Evolutionary conservation across 169 alveolate species (phyloP).

Genomic region (Perkinsus chesapeaki): DNA sequence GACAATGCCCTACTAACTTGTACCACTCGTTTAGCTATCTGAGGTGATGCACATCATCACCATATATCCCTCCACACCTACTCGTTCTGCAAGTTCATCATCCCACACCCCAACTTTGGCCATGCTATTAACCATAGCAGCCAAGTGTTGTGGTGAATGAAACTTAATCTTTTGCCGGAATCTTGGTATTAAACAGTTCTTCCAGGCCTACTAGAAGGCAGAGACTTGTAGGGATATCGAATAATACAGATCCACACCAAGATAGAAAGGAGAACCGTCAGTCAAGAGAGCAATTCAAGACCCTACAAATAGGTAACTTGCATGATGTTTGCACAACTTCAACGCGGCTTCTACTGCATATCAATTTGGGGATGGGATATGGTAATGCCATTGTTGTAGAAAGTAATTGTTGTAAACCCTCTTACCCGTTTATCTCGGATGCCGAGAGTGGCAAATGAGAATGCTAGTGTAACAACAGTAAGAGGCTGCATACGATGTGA

Average conservation of each 20-base stretch:
- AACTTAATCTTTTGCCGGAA: not conserved
- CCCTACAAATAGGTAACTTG: no score
- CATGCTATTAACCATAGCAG: not conserved
- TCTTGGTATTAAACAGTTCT: not conserved
- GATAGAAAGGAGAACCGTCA: no score
- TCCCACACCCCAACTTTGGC: not conserved
- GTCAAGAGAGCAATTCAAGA: no score
- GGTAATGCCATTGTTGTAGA: no score
- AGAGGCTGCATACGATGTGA: not conserved
- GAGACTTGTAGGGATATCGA: no score
- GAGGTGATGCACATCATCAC: not conserved
- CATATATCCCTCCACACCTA: not conserved
- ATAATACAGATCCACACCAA: no score
- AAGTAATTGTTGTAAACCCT: not conserved
- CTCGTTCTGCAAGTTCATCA: not conserved
- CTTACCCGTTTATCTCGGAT: not conserved
- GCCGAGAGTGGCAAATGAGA: not conserved
- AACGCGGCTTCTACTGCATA: no score
- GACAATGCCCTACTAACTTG: not conserved
- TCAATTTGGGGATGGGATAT: no score
- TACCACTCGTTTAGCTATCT: not conserved
- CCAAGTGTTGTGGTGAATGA: not conserved
- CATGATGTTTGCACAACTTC: no score
- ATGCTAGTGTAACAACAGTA: not conserved
- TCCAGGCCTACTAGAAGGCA: not conserved